Evolutionary conservation across 495 filamentous ascomycete genomes (phyloP), one percentile per base, ranked within the genome.

Genomic region (Talaromyces thailandensis): DNA sequence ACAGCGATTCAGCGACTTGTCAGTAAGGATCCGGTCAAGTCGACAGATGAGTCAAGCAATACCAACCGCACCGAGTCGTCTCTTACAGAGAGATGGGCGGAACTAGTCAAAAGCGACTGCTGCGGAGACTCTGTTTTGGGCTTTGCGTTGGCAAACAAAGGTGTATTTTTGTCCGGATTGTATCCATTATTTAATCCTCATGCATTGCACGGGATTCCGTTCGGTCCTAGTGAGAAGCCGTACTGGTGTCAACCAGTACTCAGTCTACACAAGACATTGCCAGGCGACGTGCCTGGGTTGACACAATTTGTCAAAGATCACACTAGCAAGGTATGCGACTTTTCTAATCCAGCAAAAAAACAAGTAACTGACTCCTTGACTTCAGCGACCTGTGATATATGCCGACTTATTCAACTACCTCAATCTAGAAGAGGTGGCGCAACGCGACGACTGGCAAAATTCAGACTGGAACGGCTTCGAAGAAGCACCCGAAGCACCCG

Each of bases 61-160:
- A 1, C 23, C 12, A 60, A 50, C 14, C 40, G 24, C 6, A 55
- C 25, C 21, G 62, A 67, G 24, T 67, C 61, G 2, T 62, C 69
- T 1, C 45, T 70, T 24, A 71, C 65, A 7, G 71, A 73, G 48
- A 66, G 73, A 37, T 78, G 76, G 40, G 73, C 75, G 62, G 64
- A 73, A 11, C 64, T 71, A 37, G 70, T 71, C 9, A 68, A 66
- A 3, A 65, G 62, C 12, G 80, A 82, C 56, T 82, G 80, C 64
- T 82, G 81, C 45, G 82, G 81, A 9, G 80, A 83, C 58, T 79
- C 79, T n/a, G 76, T 83, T 21, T 65, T 84, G 32, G 79, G 79
- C 6, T 79, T 75, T 69, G 76, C 73, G 9, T 63, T 83, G 23
- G 70, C 71, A 57, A 69, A 80, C 60, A 70, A 73, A 31, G 76